A percentile compares a stretch with the other conserved stretches of the same genome.
These are phyloP conservation scores for Hypoxylon sp. DNA, from an alignment of 2,329 filamentous ascomycete species.

Conservation along the genomic window DNA sequence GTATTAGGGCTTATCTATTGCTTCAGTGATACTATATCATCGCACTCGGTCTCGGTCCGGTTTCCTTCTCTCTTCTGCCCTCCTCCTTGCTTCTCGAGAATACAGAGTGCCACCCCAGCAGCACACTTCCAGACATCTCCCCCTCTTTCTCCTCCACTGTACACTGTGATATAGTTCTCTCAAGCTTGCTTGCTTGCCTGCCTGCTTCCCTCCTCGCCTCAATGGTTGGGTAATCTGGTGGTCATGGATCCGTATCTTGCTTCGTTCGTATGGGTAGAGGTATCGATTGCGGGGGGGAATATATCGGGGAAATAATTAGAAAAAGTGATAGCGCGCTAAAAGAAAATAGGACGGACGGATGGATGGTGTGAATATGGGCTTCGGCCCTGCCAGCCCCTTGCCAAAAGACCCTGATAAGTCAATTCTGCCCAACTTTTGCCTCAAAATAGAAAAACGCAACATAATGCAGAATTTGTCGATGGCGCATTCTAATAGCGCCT, in stretches of 20 bases:
- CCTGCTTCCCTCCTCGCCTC: constrained; percentile 7
- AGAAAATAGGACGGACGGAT: constrained; percentile 14
- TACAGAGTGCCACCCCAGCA: background rate
- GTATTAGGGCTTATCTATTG: constrained; percentile 43
- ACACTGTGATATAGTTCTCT: background rate
- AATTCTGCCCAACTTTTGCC: background rate
- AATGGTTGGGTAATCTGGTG: background rate
- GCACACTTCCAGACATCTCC: background rate
- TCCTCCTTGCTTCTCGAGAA: background rate
- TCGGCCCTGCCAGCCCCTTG: constrained; percentile 23
- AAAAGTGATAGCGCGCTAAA: constrained; percentile 39
- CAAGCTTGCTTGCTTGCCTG: constrained; percentile 3
- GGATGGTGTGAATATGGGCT: constrained; percentile 16
- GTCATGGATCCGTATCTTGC: constrained; percentile 38
- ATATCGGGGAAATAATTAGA: constrained; percentile 39
- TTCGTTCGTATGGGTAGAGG: constrained; percentile 38
- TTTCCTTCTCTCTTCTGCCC: background rate
- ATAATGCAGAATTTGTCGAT: background rate
- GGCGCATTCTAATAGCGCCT: background rate
- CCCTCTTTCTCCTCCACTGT: background rate
- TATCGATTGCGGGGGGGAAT: constrained; percentile 31
- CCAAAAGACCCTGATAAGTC: constrained; percentile 6
- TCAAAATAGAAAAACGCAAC: background rate
- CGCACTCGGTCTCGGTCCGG: background rate
- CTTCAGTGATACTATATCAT: constrained; percentile 27